Conservation (phyloP, 257 asterid species). For the Plantago major region DNA sequence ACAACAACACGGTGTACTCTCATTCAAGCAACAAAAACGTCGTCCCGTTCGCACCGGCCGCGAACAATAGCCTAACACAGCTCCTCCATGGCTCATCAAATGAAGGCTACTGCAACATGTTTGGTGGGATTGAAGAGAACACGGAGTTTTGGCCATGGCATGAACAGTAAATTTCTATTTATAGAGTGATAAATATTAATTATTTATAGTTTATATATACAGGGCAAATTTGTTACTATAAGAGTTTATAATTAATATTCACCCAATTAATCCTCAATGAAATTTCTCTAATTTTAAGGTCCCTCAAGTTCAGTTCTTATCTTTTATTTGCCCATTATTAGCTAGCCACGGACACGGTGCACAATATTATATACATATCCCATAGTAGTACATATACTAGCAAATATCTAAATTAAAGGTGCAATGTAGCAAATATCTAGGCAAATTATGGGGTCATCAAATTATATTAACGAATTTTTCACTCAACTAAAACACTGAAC, state of each 20-base stretch:
- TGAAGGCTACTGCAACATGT: conserved; percentile 56
- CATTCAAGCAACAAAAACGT: conserved; percentile 25
- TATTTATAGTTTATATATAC: not conserved
- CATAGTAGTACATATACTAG: too few relatives aligned
- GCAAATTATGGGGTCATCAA: too few relatives aligned
- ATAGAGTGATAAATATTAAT: conserved; percentile 13
- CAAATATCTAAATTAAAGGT: too few relatives aligned
- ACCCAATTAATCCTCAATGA: too few relatives aligned
- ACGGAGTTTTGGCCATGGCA: conserved; percentile 78
- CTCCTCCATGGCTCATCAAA: conserved; percentile 35
- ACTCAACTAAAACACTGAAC: too few relatives aligned
- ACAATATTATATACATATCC: too few relatives aligned
- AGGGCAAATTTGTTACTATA: not conserved
- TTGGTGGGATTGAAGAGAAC: conserved; percentile 54
- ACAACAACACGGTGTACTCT: conserved; percentile 24
- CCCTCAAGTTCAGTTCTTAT: too few relatives aligned
- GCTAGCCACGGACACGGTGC: too few relatives aligned
- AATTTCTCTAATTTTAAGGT: too few relatives aligned
- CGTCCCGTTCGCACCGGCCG: conserved; percentile 8
- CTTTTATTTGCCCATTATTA: too few relatives aligned
- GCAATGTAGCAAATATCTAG: not conserved
- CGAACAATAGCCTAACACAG: conserved; percentile 21
- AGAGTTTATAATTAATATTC: too few relatives aligned
- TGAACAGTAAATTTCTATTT: conserved; percentile 47
- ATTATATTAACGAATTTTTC: too few relatives aligned